Percentiles rank a stretch among this genome's conserved stretches.
These are phyloP conservation scores for Massarina eburnea DNA, from an alignment of 2,329 filamentous ascomycete genomes.

Conservation along the genomic window DNA sequence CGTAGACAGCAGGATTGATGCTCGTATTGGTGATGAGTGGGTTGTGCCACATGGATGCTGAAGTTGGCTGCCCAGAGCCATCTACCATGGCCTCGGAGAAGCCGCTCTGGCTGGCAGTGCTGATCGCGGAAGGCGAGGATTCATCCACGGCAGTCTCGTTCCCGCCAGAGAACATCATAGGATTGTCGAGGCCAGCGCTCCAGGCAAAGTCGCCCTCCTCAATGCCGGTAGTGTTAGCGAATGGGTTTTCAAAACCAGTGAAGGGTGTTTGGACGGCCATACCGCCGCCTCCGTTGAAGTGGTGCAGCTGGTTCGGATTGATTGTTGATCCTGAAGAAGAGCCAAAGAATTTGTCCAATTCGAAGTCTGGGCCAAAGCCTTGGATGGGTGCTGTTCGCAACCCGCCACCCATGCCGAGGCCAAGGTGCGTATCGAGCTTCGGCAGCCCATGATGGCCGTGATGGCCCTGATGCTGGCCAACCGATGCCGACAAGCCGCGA, in stretches of 20 bases:
- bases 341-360: slow-evolving; percentile 72
- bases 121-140: slow-evolving; percentile 94
- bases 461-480: slow-evolving; percentile 62
- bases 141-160: slow-evolving; percentile 85
- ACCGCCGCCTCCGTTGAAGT: slow-evolving; percentile 80
- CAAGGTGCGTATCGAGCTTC: slow-evolving; percentile 80
- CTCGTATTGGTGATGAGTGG: slow-evolving; percentile 67
- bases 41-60: slow-evolving; percentile 43
- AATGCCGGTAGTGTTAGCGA: slow-evolving; percentile 61
- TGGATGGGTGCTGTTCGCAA: slow-evolving; percentile 73
- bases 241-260: slow-evolving; percentile 50
- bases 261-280: slow-evolving; percentile 58
- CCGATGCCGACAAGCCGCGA: slow-evolving; percentile 68
- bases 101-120: slow-evolving; percentile 87
- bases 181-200: slow-evolving; percentile 78
- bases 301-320: slow-evolving; percentile 73
- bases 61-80: slow-evolving; percentile 53
- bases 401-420: slow-evolving; percentile 66
- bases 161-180: slow-evolving; percentile 53
- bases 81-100: slow-evolving; percentile 92
- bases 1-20: slow-evolving; percentile 67
- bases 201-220: slow-evolving; percentile 82
- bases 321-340: slow-evolving; percentile 58
- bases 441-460: slow-evolving; percentile 69
- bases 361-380: slow-evolving; percentile 61